Percentiles rank a stretch among this genome's conserved stretches.
Evolutionary conservation across 2,329 filamentous ascomycete genomes (phyloP).

Genomic region (Fusarium scirpi): DNA sequence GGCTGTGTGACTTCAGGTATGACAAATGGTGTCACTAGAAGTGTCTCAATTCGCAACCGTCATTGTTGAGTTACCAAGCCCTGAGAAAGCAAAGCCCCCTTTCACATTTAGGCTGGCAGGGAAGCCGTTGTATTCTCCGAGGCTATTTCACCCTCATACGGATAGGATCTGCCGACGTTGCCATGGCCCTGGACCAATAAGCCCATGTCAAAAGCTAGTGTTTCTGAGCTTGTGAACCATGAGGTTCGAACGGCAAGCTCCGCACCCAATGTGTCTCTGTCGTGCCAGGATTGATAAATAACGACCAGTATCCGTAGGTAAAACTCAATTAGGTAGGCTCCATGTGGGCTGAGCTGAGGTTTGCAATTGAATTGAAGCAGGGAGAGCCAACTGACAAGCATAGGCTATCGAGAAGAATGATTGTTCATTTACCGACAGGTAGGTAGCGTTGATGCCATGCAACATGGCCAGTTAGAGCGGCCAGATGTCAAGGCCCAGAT

Average conservation of each 20-base stretch:
- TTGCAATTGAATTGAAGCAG: neutral
- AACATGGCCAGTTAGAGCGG: conserved; percentile 17
- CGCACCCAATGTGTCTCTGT: neutral
- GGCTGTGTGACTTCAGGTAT: conserved; percentile 2
- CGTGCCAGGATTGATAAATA: neutral
- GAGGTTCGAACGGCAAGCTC: conserved; percentile 2
- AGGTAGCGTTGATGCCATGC: conserved; percentile 40
- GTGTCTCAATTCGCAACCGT: conserved; percentile 2
- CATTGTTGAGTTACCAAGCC: conserved; percentile 14
- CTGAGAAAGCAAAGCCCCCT: conserved; percentile 33
- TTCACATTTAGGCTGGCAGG: conserved; percentile 37
- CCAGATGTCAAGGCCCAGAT: conserved; percentile 25
- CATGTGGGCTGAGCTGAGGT: neutral
- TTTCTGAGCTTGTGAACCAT: conserved; percentile 16
- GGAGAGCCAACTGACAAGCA: neutral
- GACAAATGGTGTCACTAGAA: conserved; percentile 8
- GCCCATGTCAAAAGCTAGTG: conserved; percentile 23
- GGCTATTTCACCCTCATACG: conserved; percentile 28
- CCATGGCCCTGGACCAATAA: conserved; percentile 10
- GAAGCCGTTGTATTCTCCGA: conserved; percentile 38
- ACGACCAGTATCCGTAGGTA: neutral
- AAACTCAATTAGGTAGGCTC: neutral
- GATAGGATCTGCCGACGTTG: conserved; percentile 37
- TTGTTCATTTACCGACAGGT: conserved; percentile 41
- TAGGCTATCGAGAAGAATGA: conserved; percentile 13